Base-by-base conservation (phyloP, 1,139 yeast genomes). In the Geotrichum bryndzae region DNA sequence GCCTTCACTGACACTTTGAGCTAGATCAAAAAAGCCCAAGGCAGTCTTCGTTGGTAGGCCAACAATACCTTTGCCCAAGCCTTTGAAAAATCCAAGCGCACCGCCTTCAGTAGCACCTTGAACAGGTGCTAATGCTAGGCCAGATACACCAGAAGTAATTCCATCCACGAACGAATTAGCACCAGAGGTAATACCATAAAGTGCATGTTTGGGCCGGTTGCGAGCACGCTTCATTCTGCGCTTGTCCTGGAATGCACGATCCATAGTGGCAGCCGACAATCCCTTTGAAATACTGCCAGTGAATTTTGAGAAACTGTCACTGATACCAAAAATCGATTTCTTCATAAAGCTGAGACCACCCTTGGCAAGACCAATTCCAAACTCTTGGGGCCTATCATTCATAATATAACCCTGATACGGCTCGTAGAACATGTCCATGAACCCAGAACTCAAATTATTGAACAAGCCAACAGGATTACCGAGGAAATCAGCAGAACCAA, bases 381-480 rank as follows among this genome's bases (percentile, higher is more conserved):
- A 77, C 69, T 95, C 99, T 71, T 90, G 96, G 0, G 99, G 99
- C 51, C 97, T 79, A 74, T 95, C 99, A 67, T 89, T 92, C 82
- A 94, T 84, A 60, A 94, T 84, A 68, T 90, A 90, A 0, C 99
- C 99, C 71, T 91, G 95, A 70, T 94, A 95, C 1, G 99, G 99
- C 71, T 94, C 99, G 72, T 95, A 95, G 73, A 95, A 95, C 51
- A 94, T 88, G 74, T 95, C 99, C 82, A 91, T 83, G 10, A 94
- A 96, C 58, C 99, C 99, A 0, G 97, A 90, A 63, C 96, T 87
- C 63, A 95, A 79, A 67, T 92, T 91, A 71, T 90, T 95, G 76
- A 94, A 95, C 64, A 95, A 77, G 1, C 99, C 99, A 46, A 95
- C 98, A 0, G 99, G 99, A 68, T 95, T 94, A 38, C 99, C 99